Base-by-base conservation (phyloP, 352 stramenopile species). In the Phytophthora multivora region DNA sequence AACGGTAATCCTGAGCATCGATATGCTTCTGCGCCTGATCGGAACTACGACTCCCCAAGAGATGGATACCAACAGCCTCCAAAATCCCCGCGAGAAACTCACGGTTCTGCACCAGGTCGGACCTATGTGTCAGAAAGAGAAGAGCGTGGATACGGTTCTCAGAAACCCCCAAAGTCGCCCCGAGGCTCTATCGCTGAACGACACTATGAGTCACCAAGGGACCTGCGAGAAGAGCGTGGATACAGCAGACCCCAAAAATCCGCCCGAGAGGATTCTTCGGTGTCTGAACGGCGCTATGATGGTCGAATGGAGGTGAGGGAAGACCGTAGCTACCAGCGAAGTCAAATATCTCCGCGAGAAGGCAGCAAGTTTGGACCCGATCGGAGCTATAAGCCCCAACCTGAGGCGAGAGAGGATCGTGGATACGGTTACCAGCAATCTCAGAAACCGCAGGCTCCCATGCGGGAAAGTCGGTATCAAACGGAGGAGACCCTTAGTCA, bases 151-250 rank as follows among this genome's bases (percentile, higher is more conserved):
- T 74, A 74, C 12, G 38, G 26, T 21, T n/a, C 35, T 33, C 52
- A 61, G 15, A 48, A 41, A 33, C 21, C 35, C 16, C 21, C 41
- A 41, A 60, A 64, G 16, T 51, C 51, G 16, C 48, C 41, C 19
- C 52, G 25, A 52, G 66, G 70, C 11, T 30, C 19, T 36, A 36
- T 45, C 39, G 19, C 42, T 52, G 47, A 51, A 3, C 51, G 33
- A 33, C 54, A 48, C 1, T 51, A 65, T 58, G 63, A 69, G 19
- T 46, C 25, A 3, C 18, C 15, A 18, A 49, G 10, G 19, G 62
- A 71, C 18, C n/a, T 18, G 21, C 35, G 57, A 66, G 63, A 72
- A 47, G 58, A 69, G 63, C 67, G 42, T 63, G 62, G 55, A 8
- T 72, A 75, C 31, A 38, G 45, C 19, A 35, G 25, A 10, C 21